Conservation (phyloP, 2,329 filamentous ascomycete species). For the Aspergillus piperis region DNA sequence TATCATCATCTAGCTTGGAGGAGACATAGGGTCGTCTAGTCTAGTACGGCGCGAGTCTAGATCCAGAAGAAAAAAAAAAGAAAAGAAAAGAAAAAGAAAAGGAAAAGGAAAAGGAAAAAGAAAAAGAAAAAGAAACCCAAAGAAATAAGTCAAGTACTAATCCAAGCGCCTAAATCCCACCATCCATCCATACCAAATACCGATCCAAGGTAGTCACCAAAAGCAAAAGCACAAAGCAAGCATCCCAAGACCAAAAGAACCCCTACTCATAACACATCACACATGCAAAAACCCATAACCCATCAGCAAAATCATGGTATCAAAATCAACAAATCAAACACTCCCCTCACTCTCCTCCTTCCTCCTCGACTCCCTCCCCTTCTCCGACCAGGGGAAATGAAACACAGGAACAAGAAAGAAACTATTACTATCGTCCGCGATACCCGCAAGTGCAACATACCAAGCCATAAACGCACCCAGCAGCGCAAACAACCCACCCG, state of each 20-base stretch:
- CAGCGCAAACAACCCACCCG: slow-evolving; percentile 73
- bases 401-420: slow-evolving; percentile 87
- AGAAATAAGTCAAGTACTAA: neutral
- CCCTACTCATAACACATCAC: no score
- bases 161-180: neutral
- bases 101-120: no score
- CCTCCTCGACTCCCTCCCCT: slow-evolving; percentile 51
- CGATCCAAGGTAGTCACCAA: neutral
- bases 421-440: slow-evolving; percentile 66
- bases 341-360: neutral
- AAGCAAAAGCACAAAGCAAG: neutral
- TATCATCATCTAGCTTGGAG: no score
- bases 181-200: neutral
- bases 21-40: no score
- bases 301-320: no score
- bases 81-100: no score
- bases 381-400: slow-evolving; percentile 89
- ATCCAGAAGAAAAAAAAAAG: no score
- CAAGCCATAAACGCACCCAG: slow-evolving; percentile 75
- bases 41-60: neutral
- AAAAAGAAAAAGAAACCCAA: no score
- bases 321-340: neutral
- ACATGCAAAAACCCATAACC: no score
- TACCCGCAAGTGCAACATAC: slow-evolving; percentile 80
- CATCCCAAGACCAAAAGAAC: neutral